Base-by-base conservation (phyloP, 176 grass and related monocot genomes). In the Oryza punctata region DNA sequence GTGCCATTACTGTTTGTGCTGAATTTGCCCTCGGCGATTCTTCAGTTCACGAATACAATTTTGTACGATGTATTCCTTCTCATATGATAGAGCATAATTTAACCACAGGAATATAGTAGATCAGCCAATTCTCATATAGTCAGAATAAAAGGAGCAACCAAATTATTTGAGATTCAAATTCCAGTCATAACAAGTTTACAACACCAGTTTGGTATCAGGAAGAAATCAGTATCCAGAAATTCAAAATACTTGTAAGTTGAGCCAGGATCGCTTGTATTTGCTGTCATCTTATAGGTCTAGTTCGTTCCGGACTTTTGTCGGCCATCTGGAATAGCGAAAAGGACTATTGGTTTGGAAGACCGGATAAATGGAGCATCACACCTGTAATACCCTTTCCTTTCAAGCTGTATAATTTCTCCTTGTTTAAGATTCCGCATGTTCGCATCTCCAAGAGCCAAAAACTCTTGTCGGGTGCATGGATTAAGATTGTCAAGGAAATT, bases 371-470 rank as follows among this genome's bases (percentile, higher is more conserved):
- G 93, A 32, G 89, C 81, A 61, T 98, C 96, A 46, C 96, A 98
- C 32, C 91, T 80, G 80, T 90, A 98, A 71, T 95, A 98, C 21
- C 90, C 89, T 71, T 98, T 98, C 76, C 96, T 95, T 90, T 98
- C 96, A 6, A 98, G 85, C 86, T 98, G 96, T 78, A 98, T 88
- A 67, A 93, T 72, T 83, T 98, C 93, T 78, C 96, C 96, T 29
- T 84, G 76, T 67, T 98, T 95, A 50, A 98, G 41, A 70, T 93
- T 93, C 38, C 83, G 45, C 89, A 95, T 94, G 77, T 90, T 95
- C 0, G 91, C 60, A 37, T 98, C 96, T 14, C 96, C 96, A 72
- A 95, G 69, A 71, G 93, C 96, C 26, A 25, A 63, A 78, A 87
- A 91, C 86, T 98, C 93, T 29, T 75, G 78, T 28, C 82, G 76